Conservation (phyloP, 805 yeast genomes). For the Candida ulmi region DNA sequence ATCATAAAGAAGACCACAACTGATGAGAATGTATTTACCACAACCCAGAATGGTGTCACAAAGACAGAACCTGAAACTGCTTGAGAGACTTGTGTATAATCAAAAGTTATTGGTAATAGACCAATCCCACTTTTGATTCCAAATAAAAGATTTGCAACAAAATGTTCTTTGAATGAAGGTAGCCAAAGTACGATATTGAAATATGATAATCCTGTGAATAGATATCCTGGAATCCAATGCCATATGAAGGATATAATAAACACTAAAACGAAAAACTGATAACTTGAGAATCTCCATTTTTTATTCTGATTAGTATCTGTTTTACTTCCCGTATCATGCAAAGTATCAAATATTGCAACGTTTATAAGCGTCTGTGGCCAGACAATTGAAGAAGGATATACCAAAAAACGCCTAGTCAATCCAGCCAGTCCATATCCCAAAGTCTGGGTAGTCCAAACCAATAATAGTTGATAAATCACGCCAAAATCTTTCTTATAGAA, state of each 20-base stretch:
- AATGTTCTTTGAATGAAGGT: slow-evolving; percentile 36
- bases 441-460: slow-evolving; percentile 53
- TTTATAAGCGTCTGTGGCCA: slow-evolving; percentile 64
- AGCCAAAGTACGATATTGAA: slow-evolving; percentile 43
- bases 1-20: slow-evolving; percentile 47
- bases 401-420: slow-evolving; percentile 48
- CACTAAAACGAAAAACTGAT: slow-evolving; percentile 39
- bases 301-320: slow-evolving; percentile 40
- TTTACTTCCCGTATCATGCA: slow-evolving; percentile 35
- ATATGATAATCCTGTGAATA: slow-evolving; percentile 54
- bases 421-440: slow-evolving; percentile 68
- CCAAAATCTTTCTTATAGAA: slow-evolving; percentile 42
- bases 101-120: slow-evolving; percentile 48
- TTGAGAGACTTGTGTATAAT: slow-evolving; percentile 46
- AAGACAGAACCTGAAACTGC: slow-evolving; percentile 49
- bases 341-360: slow-evolving; percentile 49
- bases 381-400: slow-evolving; percentile 52
- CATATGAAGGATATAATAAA: slow-evolving; percentile 43
- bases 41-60: slow-evolving; percentile 44
- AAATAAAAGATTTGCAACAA: slow-evolving; percentile 53
- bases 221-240: slow-evolving; percentile 64
- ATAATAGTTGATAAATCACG: slow-evolving; percentile 41
- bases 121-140: slow-evolving; percentile 57
- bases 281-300: slow-evolving; percentile 56
- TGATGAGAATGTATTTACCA: slow-evolving; percentile 36